These are phyloP conservation scores for Paramecium biaurelia DNA, from an alignment of 73 alveolate genomes.

Conservation along the genomic window DNA sequence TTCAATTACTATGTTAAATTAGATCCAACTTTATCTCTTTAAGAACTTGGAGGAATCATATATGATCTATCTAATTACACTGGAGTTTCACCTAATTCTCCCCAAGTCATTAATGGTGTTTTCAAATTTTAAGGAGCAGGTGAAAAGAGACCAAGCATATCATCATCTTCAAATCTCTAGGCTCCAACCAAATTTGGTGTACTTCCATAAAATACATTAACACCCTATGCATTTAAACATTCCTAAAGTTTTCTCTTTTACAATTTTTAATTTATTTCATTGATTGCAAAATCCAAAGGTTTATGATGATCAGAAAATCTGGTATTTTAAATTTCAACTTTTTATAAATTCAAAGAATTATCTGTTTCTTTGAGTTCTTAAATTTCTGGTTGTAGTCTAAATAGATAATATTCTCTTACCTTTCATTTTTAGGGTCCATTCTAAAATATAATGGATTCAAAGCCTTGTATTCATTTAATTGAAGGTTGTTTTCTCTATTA, in stretches of 20 bases:
- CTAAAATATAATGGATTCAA: constrained; percentile 1
- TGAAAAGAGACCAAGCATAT: constrained; percentile 1
- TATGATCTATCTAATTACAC: background rate
- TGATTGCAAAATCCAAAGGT: constrained; percentile 7
- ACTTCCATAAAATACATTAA: background rate
- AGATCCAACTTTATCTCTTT: background rate
- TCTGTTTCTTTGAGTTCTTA: background rate
- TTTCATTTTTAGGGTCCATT: background rate
- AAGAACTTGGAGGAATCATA: constrained; percentile 7
- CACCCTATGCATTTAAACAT: constrained; percentile 13
- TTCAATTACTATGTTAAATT: background rate
- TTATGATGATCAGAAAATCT: constrained; percentile 28
- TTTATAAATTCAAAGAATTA: background rate
- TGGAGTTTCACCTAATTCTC: constrained; percentile 31
- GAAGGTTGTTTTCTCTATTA: background rate
- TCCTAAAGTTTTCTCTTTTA: background rate
- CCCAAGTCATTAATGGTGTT: constrained; percentile 46
- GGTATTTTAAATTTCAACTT: background rate
- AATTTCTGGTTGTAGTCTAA: constrained; percentile 5
- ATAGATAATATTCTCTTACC: background rate
- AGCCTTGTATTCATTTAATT: constrained; percentile 1
- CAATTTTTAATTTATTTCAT: background rate
- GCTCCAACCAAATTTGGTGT: constrained; percentile 35
- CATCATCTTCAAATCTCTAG: constrained; percentile 11
- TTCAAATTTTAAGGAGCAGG: constrained; percentile 20